Evolutionary conservation across 495 filamentous ascomycete species (phyloP), one percentile per base, ranked within the genome.

Genomic region (Penicillium turbatum): DNA sequence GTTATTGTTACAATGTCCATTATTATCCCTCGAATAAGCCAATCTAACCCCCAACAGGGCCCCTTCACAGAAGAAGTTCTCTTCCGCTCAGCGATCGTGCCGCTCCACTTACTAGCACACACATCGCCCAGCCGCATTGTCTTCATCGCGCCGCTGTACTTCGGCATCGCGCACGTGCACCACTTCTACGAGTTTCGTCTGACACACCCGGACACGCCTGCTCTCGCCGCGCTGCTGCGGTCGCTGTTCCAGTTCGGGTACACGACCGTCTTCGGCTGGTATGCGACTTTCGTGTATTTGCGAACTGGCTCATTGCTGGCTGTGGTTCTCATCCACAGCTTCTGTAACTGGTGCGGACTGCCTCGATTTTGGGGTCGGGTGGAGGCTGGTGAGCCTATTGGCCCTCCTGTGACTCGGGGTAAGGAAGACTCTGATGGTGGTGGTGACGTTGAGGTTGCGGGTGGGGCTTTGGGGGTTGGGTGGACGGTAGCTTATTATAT

Each of bases 161-260:
- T 98, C 67, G 93, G 95, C 49, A 87, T 98, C 44, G 89, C 92
- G 10, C 93, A 98, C 73, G 69, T 96, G 26, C 92, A 98, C 70
- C 93, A 97, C 72, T 89, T 91, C 69, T 96, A 96, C 72, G 93
- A 98, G 72, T 97, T 92, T 73, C 82, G 84, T 29, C 73, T 95
- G 9, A 87, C 85, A 0, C 82, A 96, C 62, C 90, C 92, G 13
- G 74, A 82, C 55, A 83, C 85, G 2, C 77, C 86, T 5, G 57
- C 81, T 11, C 36, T 76, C 5, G 73, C 75, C 1, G 84, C 83
- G 5, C 50, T 92, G 1, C 54, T 89, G 5, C 83, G 89, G 39
- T 88, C 88, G 1, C 36, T 90, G 16, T 80, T 97, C 56, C 93
- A 98, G 65, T 86, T 98, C 59, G 75, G 79, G n/a, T 98, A 95